Conservation (phyloP, 257 asterid species). For the Leptodermis oblonga region DNA sequence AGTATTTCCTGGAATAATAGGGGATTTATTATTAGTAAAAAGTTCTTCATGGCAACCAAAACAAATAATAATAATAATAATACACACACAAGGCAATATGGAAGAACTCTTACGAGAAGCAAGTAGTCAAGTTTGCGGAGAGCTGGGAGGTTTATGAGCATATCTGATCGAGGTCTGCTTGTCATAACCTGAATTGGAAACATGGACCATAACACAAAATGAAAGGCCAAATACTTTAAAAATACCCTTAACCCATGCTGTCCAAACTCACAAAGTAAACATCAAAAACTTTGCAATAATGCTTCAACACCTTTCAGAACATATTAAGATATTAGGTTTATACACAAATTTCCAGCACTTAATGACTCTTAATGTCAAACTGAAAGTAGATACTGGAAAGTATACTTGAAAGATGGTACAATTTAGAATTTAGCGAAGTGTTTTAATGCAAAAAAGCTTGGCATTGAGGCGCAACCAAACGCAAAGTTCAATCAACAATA, state of each 20-base stretch:
- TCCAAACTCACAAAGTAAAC: neutral
- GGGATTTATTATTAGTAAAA: neutral
- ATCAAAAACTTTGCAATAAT: neutral
- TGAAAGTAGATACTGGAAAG: too few species aligned
- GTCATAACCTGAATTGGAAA: constrained; percentile 66
- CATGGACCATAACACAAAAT: neutral
- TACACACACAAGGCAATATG: neutral
- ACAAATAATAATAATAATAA: neutral
- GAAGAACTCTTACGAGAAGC: constrained; percentile 65
- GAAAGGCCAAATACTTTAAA: neutral
- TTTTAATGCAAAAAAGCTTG: neutral
- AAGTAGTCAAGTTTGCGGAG: constrained; percentile 87
- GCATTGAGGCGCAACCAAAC: neutral
- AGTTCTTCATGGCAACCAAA: neutral
- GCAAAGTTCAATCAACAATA: neutral
- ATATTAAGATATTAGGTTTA: neutral
- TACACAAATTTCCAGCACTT: neutral
- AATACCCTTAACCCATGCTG: neutral
- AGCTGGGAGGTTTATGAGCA: constrained; percentile 80
- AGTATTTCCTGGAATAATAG: constrained; percentile 57
- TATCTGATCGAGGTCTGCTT: constrained; percentile 68
- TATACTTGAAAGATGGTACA: neutral
- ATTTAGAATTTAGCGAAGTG: neutral
- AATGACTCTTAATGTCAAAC: neutral
- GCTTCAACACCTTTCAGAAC: neutral